Conservation (phyloP, 495 filamentous ascomycete species). For the Trichoderma reesei region DNA sequence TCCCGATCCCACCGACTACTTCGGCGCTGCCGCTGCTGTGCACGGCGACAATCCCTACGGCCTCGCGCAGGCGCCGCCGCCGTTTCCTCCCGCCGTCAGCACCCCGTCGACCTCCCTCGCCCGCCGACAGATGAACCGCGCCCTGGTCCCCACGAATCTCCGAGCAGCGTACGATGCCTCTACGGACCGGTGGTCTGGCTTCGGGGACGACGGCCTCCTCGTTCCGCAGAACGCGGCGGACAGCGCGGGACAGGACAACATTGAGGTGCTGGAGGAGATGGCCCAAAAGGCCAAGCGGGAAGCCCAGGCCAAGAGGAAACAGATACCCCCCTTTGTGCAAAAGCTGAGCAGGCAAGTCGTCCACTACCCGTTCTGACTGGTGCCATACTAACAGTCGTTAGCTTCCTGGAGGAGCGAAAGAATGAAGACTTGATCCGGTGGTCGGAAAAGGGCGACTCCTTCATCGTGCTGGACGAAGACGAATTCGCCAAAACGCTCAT, state of each 20-base stretch:
- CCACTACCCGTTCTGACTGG: neutral
- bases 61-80: slow-evolving; percentile 37
- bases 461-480: slow-evolving; percentile 94
- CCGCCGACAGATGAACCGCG: slow-evolving; percentile 53
- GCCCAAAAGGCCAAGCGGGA: slow-evolving; percentile 72
- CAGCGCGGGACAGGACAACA: slow-evolving; percentile 51
- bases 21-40: slow-evolving; percentile 23
- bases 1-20: slow-evolving; percentile 14
- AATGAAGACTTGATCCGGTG: slow-evolving; percentile 94
- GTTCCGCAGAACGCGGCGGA: slow-evolving; percentile 24
- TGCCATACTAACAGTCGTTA: no score
- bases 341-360: slow-evolving; percentile 84
- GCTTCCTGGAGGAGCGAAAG: slow-evolving; percentile 84
- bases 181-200: slow-evolving; percentile 36
- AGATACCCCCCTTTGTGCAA: slow-evolving; percentile 96
- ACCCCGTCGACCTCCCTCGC: slow-evolving; percentile 55
- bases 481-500: slow-evolving; percentile 98
- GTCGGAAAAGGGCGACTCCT: slow-evolving; percentile 93
- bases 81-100: slow-evolving; percentile 26
- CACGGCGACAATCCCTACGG: slow-evolving; percentile 28
- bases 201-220: slow-evolving; percentile 37
- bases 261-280: slow-evolving; percentile 67
- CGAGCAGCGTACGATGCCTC: slow-evolving; percentile 33
- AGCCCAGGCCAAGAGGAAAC: slow-evolving; percentile 75
- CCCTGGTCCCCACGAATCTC: slow-evolving; percentile 41